Base-by-base conservation (phyloP, 2,329 filamentous ascomycete genomes). In the Arthroderma sp. region DNA sequence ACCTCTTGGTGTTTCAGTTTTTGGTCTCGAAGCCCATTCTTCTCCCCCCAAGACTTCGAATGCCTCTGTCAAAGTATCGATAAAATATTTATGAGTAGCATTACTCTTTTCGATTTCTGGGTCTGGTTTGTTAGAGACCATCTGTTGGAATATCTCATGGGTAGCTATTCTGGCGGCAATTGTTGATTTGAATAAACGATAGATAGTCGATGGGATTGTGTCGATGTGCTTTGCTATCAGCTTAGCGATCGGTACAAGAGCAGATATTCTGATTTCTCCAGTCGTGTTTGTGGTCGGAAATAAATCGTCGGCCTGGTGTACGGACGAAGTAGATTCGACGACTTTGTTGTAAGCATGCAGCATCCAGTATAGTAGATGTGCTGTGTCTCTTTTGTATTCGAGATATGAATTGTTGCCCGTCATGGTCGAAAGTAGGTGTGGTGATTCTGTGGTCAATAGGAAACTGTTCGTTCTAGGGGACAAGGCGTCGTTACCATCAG, bases 31-130 rank as follows among this genome's bases (percentile, higher is more conserved):
- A 6, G 50, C 43, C 55, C 56, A 61, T 5, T 37, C 36, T 1
- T 57, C 49, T 2, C 65, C 62, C 3, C 66, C 64, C 1, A 70
- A 50, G 8, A 54, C 52, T 0, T 58, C 30, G 32, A 68, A 69
- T 0, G 61, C 60, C 3, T 63, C 49, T 3, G 49, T 55, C 1
- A 72, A 58, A 1, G 56, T 58, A 37, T 69, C 58, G 42, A 71
- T 70, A 49, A 70, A 72, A 33, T 60, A 50, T 38, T 65, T 64
- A 50, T 72, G 67, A 1, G 58, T 57, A 2, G 45, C 48, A 47
- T 70, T 70, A 45, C 60, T 67, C 40, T 53, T 55, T 41, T 66
- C 52, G 5, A 66, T 53, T 5, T 65, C 60, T 4, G 60, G 58
- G 36, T 66, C 63, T 4, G 57, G 55, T 27, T 56, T 58, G 5